Evolutionary conservation across 1,284 basidiomycete genomes (phyloP).

Genomic region (Cryptococcus jaspeensis): DNA sequence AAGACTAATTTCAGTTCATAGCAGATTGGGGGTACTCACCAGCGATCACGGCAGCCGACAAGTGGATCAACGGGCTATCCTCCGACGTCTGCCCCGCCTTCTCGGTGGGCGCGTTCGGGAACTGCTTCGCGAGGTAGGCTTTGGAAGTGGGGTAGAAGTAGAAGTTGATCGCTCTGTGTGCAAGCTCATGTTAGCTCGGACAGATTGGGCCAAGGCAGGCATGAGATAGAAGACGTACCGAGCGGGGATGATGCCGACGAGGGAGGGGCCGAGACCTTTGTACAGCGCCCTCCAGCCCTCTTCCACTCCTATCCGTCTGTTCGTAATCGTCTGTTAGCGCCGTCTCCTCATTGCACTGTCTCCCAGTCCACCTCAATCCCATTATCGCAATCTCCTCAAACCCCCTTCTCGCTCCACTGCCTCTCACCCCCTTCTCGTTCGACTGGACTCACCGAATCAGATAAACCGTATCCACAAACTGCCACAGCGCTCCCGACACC

Average conservation of each 20-base stretch:
- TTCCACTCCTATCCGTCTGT: constrained; percentile 80
- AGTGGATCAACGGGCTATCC: constrained; percentile 83
- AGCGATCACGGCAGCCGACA: constrained; percentile 80
- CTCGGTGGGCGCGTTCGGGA: constrained; percentile 53
- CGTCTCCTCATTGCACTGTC: neutral
- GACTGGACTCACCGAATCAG: constrained; percentile 68
- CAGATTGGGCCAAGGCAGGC: neutral
- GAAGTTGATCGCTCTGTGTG: constrained; percentile 80
- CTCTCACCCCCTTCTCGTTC: neutral
- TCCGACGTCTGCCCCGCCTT: constrained; percentile 63
- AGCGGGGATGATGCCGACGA: constrained; percentile 93
- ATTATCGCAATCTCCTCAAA: neutral
- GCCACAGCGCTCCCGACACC: constrained; percentile 66
- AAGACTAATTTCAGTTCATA: neutral
- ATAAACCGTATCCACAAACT: constrained; percentile 92
- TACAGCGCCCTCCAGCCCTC: constrained; percentile 90
- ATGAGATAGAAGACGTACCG: constrained; percentile 54
- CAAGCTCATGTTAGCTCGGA: neutral
- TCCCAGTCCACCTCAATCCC: no score
- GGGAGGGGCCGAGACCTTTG: constrained; percentile 89
- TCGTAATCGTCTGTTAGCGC: constrained; percentile 3
- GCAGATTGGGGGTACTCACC: constrained; percentile 33
- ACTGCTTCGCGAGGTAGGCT: constrained; percentile 75
- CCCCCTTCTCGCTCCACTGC: neutral
- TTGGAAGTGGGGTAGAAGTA: constrained; percentile 98